Base-by-base conservation (phyloP, 2,329 filamentous ascomycete genomes). In the Cercospora brassicicola region DNA sequence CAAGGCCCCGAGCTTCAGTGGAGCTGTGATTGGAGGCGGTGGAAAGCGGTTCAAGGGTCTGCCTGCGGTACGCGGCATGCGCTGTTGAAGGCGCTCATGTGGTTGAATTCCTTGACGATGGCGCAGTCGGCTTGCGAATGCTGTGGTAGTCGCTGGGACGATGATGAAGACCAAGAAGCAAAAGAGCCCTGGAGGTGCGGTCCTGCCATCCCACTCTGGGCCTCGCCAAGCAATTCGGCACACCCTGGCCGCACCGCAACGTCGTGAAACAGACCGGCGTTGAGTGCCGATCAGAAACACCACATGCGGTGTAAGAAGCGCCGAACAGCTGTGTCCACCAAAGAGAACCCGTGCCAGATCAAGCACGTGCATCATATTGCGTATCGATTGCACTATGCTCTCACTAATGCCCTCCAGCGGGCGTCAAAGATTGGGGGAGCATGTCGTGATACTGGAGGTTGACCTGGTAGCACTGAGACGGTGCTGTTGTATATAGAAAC, bases 21-120 rank as follows among this genome's bases (percentile, higher is more conserved):
- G 64, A 36, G 42, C 64, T 61, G 28, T 59, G 64, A 61, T 66
- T 62, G 64, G 64, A 56, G 59, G 59, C 42, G 48, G 64, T 51
- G 28, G 56, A 31, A 36, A 39, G 30, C 30, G 42, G 59, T 28
- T 23, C 48, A 48, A 20, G 57, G 39, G 55, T 64, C 48, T 39
- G 62, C 45, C 39, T 30, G 39, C 39, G 39, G 59, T 26, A 62
- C 42, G 59, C 42, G 59, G 39, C 26, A 30, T 48, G 59, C 18
- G 31, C 31, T 62, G 59, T 42, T 62, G 59, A 48, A 48, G 33
- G 28, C 59, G 42, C 59, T 48, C 59, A 62, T 62, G 61, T 63
- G 61, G 61, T 63, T 63, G 61, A 23, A 63, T 33, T 55, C 45
- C 61, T 63, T 63, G 61, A 42, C 36, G 36, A 36, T 13, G 20